Evolutionary conservation across 441 rosid genomes (phyloP), one percentile per base, ranked within the genome.

Genomic region (Isatis lusitanica): DNA sequence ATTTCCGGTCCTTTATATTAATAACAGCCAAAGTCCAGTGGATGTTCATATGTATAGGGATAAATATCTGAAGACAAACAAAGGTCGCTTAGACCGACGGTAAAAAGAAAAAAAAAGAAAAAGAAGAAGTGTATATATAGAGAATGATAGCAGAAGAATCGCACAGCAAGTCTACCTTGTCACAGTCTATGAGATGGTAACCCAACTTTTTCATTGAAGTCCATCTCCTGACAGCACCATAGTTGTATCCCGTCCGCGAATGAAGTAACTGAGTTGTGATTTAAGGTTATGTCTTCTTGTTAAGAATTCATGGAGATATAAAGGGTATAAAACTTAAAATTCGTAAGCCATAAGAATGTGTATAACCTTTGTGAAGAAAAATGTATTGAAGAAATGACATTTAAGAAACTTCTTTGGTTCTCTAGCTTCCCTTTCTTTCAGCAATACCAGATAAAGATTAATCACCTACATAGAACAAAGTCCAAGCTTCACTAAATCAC

Each of bases 21-120:
- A 95, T 95, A 58, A 95, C 82, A 40, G 97, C 99, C 83, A 93
- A 88, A 73, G 97, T 91, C 99, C 99, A 95, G 74, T 95, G 99
- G 65, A 87, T 84, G 75, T 83, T 88, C 81, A 74, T 80, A 85
- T 95, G 99, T 81, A 95, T 86, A 44, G 99, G 99, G 75, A 95
- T 85, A 83, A 95, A 95, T 80, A 95, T 90, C 99, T 95, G 89
- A 75, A 66, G 68, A 73, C 71, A 81, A 70, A n/a, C 51, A 24
- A 69, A 21, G n/a, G 58, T 47, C 44, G 17, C 70, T 63, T 75
- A 75, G 57, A 6, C 24, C 42, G n/a, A 36, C 13, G 36, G 36
- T 38, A 3, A 55, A 17, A 59, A 9, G 17, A 40, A 55, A 33
- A 28, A 3, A 55, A 17, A 59, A 9, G 17, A 40, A 55, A 33